Evolutionary conservation across 257 asterid genomes (phyloP).

Genomic region (Primulina huaijiensis): DNA sequence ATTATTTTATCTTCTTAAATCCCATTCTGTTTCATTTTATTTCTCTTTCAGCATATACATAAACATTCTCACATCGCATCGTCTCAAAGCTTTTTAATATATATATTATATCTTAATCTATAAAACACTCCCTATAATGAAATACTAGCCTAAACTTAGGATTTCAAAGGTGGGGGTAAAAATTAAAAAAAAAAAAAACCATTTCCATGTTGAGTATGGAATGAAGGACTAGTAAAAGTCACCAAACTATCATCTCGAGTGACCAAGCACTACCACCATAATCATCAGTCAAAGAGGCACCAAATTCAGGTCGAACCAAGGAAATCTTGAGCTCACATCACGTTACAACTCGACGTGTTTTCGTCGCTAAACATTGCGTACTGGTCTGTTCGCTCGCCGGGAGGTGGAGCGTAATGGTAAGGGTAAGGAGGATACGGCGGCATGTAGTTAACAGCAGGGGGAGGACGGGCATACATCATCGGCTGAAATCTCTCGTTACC

Average conservation of each 20-base stretch:
- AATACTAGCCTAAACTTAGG: slow-evolving; percentile 20
- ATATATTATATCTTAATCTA: neutral
- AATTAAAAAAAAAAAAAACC: neutral
- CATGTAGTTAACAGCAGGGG: slow-evolving; percentile 48
- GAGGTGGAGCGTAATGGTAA: slow-evolving; percentile 9
- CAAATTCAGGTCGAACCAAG: neutral
- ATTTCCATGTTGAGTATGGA: slow-evolving; percentile 29
- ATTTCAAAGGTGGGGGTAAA: slow-evolving; percentile 3
- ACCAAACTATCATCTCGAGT: slow-evolving; percentile 9
- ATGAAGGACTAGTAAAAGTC: slow-evolving; percentile 19
- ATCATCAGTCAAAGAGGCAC: neutral
- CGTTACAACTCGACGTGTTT: slow-evolving; percentile 35
- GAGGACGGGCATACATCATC: slow-evolving; percentile 58
- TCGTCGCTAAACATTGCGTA: slow-evolving; percentile 32
- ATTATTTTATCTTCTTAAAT: neutral
- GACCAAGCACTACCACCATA: neutral
- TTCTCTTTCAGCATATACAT: slow-evolving; percentile 28
- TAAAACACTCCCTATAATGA: slow-evolving; percentile 21
- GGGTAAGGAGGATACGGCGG: slow-evolving; percentile 35
- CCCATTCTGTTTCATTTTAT: slow-evolving; percentile 21
- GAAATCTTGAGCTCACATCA: slow-evolving; percentile 28
- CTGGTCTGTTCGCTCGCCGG: slow-evolving; percentile 26
- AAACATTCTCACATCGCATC: slow-evolving; percentile 20
- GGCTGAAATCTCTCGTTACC: slow-evolving; percentile 59
- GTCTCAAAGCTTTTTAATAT: slow-evolving; percentile 19